Base-by-base conservation (phyloP, 2,329 filamentous ascomycete genomes). In the Alternaria arborescens region DNA sequence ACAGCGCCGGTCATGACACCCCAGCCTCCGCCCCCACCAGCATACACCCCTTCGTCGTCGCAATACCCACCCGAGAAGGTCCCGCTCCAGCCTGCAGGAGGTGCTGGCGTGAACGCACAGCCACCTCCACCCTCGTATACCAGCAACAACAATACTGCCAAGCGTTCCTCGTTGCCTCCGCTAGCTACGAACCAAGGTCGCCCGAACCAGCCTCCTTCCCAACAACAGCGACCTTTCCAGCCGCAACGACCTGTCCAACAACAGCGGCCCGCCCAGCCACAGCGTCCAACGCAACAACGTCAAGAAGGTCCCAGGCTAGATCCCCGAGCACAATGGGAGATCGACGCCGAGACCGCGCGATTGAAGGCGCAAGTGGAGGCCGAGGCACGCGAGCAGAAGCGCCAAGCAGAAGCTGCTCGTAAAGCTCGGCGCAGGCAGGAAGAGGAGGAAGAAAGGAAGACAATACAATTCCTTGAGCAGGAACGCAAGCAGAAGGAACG, bases 401-500 rank as follows among this genome's bases (percentile, higher is more conserved):
- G 83, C 18, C 67, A 72, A 41, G 71, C 67, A 12, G 75, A 77
- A 26, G 63, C 69, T 4, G 82, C 62, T 82, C 83, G 85, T 44
- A 82, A 82, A 11, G 87, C 90, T 67, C 84, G 84, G 6, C 83
- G 86, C 62, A 83, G 79, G 64, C 82, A 83, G 11, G 88, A 91
- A 51, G 86, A 87, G 67, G 81, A 83, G 58, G 82, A 86, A 69
- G 82, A 87, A 61, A 64, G 72, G 18, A 74, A 73, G 50, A 78
- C 75, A 3, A 48, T 68, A 7, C 69, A 74, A 12, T 76, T 78
- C 36, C 70, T 78, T 8, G 74, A 77, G 26, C 61, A 75, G 18
- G 76, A 78, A 60, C 72, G 74, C 5, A 86, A 88, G 71, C 85
- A 84, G 70, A 89, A 91, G 84, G 82, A 91, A 5, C 86, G 89